Conservation (phyloP, 257 asterid species). For the Nicotiana noctiflora region DNA sequence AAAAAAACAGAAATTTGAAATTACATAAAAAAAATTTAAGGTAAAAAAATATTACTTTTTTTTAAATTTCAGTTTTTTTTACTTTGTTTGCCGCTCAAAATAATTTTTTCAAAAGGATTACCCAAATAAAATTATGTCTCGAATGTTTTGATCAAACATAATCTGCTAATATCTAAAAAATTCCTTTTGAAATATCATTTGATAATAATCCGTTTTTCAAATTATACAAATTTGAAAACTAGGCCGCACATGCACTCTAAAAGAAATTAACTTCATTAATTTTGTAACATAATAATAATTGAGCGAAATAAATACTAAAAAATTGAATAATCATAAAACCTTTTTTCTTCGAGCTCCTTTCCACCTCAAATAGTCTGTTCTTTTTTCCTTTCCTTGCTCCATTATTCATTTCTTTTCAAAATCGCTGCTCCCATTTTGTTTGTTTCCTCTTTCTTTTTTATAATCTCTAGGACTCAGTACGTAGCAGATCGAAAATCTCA, state of each 20-base stretch:
- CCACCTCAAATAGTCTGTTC: neutral
- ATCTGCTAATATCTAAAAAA: no score
- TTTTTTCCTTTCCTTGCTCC: neutral
- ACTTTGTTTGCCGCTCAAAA: no score
- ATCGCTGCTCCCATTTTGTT: neutral
- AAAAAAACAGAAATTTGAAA: no score
- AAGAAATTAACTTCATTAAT: neutral
- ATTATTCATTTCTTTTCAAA: neutral
- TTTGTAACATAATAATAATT: neutral
- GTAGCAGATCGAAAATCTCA: neutral
- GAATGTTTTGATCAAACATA: no score
- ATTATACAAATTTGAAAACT: neutral
- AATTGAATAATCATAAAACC: neutral
- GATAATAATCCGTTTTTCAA: neutral
- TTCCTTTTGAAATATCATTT: neutral
- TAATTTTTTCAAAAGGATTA: no score
- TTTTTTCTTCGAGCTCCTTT: neutral
- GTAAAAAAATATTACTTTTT: no score
- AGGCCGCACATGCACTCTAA: neutral
- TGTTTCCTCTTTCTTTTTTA: neutral
- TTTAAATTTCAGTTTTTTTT: no score
- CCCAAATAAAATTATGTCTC: no score
- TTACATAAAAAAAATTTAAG: no score
- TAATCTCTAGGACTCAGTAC: neutral
- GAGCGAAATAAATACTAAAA: neutral